Conservation (phyloP, 225 moss, liverwort and hornwort species). For the Anthoceros angustus region DNA sequence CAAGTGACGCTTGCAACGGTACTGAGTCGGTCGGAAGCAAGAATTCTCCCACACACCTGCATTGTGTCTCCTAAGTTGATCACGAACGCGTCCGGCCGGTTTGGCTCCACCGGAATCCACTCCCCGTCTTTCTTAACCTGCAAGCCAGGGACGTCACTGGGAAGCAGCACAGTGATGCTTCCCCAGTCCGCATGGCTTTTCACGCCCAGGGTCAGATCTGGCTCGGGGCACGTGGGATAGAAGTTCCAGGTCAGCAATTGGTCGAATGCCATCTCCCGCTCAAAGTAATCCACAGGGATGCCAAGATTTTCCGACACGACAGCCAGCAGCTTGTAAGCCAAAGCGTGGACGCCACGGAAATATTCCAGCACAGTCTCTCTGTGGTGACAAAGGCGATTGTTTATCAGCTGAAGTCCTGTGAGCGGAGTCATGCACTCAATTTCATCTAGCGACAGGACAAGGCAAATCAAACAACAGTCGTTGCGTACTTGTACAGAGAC, state of each 20-base stretch:
- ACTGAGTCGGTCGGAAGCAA: background rate
- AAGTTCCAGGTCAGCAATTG: background rate
- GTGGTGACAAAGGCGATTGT: background rate
- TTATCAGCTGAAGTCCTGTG: background rate
- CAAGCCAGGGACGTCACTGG: background rate
- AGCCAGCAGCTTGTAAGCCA: background rate
- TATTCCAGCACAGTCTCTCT: background rate
- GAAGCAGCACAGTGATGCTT: background rate
- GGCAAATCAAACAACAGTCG: background rate
- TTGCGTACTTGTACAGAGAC: background rate
- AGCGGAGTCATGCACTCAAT: background rate
- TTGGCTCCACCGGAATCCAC: background rate
- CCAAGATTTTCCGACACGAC: background rate
- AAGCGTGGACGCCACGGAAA: background rate
- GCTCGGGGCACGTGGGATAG: conserved; percentile 4
- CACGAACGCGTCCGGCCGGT: background rate
- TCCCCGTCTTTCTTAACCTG: background rate
- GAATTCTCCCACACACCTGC: background rate
- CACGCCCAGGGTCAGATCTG: background rate
- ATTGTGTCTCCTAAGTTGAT: background rate
- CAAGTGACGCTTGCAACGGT: background rate
- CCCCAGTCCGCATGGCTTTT: background rate
- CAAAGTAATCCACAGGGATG: background rate
- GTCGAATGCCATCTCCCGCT: background rate
- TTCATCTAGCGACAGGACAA: background rate